phyloP scores from a whole-genome alignment of 2,329 filamentous ascomycete genomes.

The Tolypocladium amazonense region DNA sequence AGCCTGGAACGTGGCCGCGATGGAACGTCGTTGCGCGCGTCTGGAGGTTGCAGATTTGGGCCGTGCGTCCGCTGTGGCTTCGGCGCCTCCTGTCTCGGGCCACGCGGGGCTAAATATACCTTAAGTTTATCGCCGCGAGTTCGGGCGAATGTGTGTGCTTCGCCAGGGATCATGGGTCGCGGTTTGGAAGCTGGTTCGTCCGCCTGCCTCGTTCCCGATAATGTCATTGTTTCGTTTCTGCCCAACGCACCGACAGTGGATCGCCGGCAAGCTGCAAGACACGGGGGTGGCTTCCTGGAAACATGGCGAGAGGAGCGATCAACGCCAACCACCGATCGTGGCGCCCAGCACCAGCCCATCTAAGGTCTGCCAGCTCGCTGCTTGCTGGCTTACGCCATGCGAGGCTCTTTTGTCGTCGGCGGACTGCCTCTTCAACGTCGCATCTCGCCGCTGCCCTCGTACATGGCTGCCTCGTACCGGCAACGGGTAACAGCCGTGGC shows the following conservation, averaged over 20 bases:
- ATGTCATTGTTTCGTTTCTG: not conserved
- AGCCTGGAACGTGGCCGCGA: not conserved
- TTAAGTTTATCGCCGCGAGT: not conserved
- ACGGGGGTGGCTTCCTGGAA: not conserved
- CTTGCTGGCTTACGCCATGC: not conserved
- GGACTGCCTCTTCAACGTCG: not conserved
- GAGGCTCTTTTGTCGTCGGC: not conserved
- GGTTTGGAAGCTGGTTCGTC: not conserved
- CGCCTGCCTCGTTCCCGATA: not conserved
- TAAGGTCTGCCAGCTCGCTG: not conserved
- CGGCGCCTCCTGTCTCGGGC: too few species aligned
- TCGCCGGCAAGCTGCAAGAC: not conserved
- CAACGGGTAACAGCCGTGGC: not conserved
- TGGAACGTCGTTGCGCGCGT: not conserved
- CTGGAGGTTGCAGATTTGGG: not conserved
- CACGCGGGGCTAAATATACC: not conserved
- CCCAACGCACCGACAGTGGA: not conserved
- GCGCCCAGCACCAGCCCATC: not conserved
- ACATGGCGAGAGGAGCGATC: not conserved
- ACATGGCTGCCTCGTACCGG: not conserved
- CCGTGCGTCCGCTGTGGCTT: not conserved
- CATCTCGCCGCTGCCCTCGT: not conserved
- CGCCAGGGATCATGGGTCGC: not conserved
- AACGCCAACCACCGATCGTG: not conserved
- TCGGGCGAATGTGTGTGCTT: not conserved